Evolutionary conservation across 768 basidiomycete genomes (phyloP).

Genomic region (Imleria badia): DNA sequence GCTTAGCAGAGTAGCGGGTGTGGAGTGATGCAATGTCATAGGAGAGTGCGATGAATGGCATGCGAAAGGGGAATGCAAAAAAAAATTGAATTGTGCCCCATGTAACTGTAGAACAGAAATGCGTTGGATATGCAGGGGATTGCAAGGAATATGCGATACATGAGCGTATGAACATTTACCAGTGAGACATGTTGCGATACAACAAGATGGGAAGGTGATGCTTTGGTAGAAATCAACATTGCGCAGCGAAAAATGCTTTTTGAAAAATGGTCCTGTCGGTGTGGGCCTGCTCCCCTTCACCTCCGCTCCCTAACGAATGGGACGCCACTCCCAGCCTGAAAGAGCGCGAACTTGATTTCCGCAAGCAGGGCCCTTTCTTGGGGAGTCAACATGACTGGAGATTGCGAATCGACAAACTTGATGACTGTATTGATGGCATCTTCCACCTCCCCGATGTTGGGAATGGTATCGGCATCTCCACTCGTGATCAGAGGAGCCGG

Average conservation of each 20-base stretch:
- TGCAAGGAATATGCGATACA: constrained; percentile 23
- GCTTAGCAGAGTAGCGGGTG: constrained; percentile 5
- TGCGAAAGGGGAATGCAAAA: constrained; percentile 22
- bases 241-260: constrained; percentile 20
- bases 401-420: constrained; percentile 47
- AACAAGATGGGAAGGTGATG: constrained; percentile 9
- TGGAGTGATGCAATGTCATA: constrained; percentile 22
- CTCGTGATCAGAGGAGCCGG: constrained; percentile 32
- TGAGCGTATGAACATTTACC: constrained; percentile 24
- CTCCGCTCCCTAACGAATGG: constrained; percentile 36
- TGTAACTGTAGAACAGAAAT: constrained; percentile 18
- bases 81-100: constrained; percentile 15
- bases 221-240: constrained; percentile 13
- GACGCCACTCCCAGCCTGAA: constrained; percentile 44
- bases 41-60: constrained; percentile 20
- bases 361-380: constrained; percentile 43
- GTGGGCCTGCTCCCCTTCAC: constrained; percentile 12
- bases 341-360: constrained; percentile 52
- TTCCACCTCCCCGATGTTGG: constrained; percentile 51
- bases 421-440: constrained; percentile 55
- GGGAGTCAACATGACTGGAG: constrained; percentile 28
- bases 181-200: constrained; percentile 17
- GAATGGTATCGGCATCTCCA: constrained; percentile 32
- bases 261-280: constrained; percentile 5
- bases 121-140: constrained; percentile 24